A percentile compares a stretch with the other conserved stretches of the same genome.
These are phyloP conservation scores for Fraxinus excelsior DNA, from an alignment of 257 asterid species.

Conservation along the genomic window DNA sequence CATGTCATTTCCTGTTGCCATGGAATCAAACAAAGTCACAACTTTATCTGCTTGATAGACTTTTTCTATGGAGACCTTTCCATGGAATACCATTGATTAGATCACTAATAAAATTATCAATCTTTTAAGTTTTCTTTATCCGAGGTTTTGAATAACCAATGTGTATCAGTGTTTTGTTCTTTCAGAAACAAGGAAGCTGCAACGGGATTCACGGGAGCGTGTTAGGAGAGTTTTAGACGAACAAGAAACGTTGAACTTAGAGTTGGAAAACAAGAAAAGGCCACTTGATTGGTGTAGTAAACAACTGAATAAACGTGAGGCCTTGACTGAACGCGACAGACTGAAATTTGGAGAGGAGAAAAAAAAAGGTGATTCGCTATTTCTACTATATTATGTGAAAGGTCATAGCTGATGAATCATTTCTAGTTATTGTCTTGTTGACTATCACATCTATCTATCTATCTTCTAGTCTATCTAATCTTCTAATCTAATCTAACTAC, in stretches of 20 bases:
- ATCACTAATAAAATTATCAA: neutral
- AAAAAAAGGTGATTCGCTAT: slow-evolving; percentile 46
- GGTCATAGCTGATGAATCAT: slow-evolving; percentile 13
- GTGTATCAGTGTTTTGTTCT: neutral
- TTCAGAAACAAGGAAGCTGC: slow-evolving; percentile 35
- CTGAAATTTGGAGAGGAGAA: slow-evolving; percentile 84
- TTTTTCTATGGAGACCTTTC: neutral
- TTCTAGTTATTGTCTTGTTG: slow-evolving; percentile 11
- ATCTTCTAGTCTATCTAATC: too few species aligned
- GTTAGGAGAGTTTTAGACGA: slow-evolving; percentile 66
- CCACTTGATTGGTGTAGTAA: slow-evolving; percentile 74
- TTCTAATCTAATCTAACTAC: too few species aligned
- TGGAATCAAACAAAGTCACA: slow-evolving; percentile 8
- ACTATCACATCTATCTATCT: too few species aligned
- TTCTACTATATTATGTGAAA: neutral
- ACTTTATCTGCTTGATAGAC: slow-evolving; percentile 4
- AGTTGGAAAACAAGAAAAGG: slow-evolving; percentile 65
- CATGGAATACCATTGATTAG: neutral
- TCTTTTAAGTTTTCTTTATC: neutral
- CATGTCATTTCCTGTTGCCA: neutral
- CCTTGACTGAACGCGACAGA: slow-evolving; percentile 73
- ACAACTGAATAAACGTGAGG: slow-evolving; percentile 80
- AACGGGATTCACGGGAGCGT: slow-evolving; percentile 66
- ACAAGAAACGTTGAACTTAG: slow-evolving; percentile 62
- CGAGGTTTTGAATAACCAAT: neutral